A percentile compares a stretch with the other conserved stretches of the same genome.
These are phyloP conservation scores for Silene noctiflora DNA, from an alignment of 179 eudicot species.

Conservation along the genomic window DNA sequence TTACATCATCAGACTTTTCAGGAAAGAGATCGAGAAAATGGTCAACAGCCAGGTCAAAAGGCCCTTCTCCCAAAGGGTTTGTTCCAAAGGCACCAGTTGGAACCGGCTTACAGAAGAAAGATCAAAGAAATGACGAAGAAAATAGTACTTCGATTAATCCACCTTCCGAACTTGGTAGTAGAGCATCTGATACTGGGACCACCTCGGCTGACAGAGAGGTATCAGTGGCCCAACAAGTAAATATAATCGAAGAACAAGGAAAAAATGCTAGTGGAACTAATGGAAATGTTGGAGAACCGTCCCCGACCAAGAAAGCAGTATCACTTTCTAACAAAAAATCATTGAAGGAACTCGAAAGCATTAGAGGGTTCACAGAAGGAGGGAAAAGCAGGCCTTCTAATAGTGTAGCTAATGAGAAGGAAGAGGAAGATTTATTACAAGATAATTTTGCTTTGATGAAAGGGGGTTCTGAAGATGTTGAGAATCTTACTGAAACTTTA, in stretches of 20 bases:
- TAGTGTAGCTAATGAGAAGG: slow-evolving; percentile 1
- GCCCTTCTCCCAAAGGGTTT: slow-evolving; percentile 58
- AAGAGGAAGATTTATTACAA: slow-evolving; percentile 9
- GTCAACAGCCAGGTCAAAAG: slow-evolving; percentile 47
- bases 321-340: not conserved
- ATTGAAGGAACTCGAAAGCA: not conserved
- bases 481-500: slow-evolving; percentile 21
- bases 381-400: slow-evolving; percentile 4
- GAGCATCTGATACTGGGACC: slow-evolving; percentile 32
- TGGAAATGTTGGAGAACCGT: slow-evolving; percentile 25
- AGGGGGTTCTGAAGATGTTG: slow-evolving; percentile 5
- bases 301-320: not conserved
- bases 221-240: slow-evolving; percentile 24
- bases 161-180: slow-evolving; percentile 29
- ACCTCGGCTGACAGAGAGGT: slow-evolving; percentile 28
- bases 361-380: not conserved
- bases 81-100: slow-evolving; percentile 55
- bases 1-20: slow-evolving; percentile 52
- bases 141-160: slow-evolving; percentile 33
- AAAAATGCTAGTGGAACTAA: slow-evolving; percentile 30
- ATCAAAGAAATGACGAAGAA: slow-evolving; percentile 40
- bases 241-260: slow-evolving; percentile 30
- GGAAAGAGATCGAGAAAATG: slow-evolving; percentile 49
- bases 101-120: slow-evolving; percentile 43
- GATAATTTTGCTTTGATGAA: not conserved